Evolutionary conservation across 345 rosid species (phyloP).

Genomic region (Heritiera littoralis): DNA sequence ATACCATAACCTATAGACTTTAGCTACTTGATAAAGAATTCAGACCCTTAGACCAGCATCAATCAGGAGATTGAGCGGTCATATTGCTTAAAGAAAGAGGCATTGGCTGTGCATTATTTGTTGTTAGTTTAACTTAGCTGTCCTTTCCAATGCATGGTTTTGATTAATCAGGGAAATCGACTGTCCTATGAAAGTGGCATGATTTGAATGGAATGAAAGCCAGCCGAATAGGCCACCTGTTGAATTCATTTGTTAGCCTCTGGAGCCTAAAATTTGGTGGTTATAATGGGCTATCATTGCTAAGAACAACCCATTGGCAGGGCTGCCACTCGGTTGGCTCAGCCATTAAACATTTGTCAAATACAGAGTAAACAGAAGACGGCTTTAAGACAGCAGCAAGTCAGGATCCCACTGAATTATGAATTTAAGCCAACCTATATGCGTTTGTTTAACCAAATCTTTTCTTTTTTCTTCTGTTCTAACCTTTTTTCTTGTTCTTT

Average conservation of each 20-base stretch:
- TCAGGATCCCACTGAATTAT: not conserved
- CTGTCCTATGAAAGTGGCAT: not conserved
- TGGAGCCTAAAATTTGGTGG: not conserved
- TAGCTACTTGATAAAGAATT: not conserved
- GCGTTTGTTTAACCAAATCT: conserved; percentile 1
- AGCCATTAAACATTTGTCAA: not conserved
- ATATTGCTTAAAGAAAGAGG: conserved; percentile 6
- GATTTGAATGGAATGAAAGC: not conserved
- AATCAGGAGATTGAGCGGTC: not conserved
- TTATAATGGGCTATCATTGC: not conserved
- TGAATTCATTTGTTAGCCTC: not conserved
- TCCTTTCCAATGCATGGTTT: not conserved
- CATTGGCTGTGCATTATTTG: not conserved
- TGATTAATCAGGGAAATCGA: not conserved
- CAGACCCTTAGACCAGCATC: not conserved
- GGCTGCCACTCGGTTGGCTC: not conserved
- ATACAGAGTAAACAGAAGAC: conserved; percentile 2
- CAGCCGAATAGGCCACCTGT: not conserved
- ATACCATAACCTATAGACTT: not conserved
- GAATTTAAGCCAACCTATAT: not conserved
- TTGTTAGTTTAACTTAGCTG: conserved; percentile 3
- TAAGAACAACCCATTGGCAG: not conserved
- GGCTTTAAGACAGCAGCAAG: not conserved
- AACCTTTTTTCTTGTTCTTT: not conserved
- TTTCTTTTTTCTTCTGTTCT: not conserved